phyloP scores from a whole-genome alignment of 2,329 filamentous ascomycete genomes.

The Fusarium buxicola region DNA sequence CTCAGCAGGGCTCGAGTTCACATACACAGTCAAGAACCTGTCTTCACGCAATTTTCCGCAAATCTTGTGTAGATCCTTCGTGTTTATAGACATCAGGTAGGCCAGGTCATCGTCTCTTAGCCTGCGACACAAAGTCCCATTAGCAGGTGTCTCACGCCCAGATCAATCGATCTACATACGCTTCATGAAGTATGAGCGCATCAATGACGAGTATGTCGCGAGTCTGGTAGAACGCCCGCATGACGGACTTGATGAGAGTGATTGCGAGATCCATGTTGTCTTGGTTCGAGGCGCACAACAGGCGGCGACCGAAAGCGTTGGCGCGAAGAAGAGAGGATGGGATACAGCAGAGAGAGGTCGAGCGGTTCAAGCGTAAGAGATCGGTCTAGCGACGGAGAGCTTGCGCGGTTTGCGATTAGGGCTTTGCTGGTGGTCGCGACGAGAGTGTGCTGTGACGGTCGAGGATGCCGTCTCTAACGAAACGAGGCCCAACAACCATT shows the following conservation, averaged over 20 bases:
- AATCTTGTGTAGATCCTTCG: slow-evolving; percentile 90
- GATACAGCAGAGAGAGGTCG: not conserved
- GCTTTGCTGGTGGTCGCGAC: not conserved
- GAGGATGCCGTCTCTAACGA: slow-evolving; percentile 24
- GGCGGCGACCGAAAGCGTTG: not conserved
- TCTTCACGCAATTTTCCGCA: slow-evolving; percentile 88
- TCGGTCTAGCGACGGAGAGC: not conserved
- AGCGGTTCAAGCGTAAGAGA: not conserved
- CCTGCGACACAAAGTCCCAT: slow-evolving; percentile 67
- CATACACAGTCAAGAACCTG: slow-evolving; percentile 83
- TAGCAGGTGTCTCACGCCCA: slow-evolving; percentile 61
- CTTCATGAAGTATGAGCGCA: slow-evolving; percentile 84
- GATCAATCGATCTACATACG: slow-evolving; percentile 62
- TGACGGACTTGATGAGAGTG: slow-evolving; percentile 86
- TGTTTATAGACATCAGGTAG: slow-evolving; percentile 87
- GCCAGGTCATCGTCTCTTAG: slow-evolving; percentile 90
- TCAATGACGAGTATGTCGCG: slow-evolving; percentile 88
- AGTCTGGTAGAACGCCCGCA: slow-evolving; percentile 87
- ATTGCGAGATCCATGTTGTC: slow-evolving; percentile 67
- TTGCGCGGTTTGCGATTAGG: not conserved
- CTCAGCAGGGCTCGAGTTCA: slow-evolving; percentile 24
- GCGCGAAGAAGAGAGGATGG: not conserved
- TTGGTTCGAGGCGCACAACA: slow-evolving; percentile 5
- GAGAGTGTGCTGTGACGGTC: slow-evolving; percentile 13
- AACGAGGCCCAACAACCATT: slow-evolving; percentile 31